phyloP scores from a whole-genome alignment of 768 basidiomycete species.

The Mycena leptocephala region DNA sequence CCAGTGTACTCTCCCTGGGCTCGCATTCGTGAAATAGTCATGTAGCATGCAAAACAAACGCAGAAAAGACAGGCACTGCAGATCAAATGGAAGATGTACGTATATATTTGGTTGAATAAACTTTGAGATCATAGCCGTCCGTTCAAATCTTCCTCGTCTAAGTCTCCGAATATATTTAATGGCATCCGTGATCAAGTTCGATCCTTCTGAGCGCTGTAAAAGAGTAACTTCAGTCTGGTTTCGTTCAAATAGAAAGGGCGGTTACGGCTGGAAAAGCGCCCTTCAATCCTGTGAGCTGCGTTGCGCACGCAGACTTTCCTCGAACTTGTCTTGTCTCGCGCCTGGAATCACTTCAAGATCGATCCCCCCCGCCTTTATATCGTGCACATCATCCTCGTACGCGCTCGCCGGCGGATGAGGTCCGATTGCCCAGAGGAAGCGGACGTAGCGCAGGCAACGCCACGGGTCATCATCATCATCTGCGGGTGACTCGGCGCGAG shows the following conservation, averaged over 20 bases:
- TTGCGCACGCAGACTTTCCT: conserved; percentile 12
- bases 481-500: conserved; percentile 1
- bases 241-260: neutral
- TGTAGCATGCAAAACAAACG: too few relatives aligned
- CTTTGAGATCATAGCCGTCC: neutral
- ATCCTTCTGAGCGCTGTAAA: conserved; percentile 3
- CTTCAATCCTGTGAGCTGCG: neutral
- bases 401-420: neutral
- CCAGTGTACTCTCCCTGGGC: too few relatives aligned
- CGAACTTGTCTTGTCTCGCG: conserved; percentile 1
- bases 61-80: too few relatives aligned
- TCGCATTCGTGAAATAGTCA: too few relatives aligned
- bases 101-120: conserved; percentile 1
- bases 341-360: conserved; percentile 8
- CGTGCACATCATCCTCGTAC: conserved; percentile 10
- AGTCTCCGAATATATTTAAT: neutral
- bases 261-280: neutral
- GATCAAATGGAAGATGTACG: too few relatives aligned
- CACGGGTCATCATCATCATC: neutral
- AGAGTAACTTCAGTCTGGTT: conserved; percentile 5
- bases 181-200: conserved; percentile 2
- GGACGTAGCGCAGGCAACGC: conserved; percentile 11
- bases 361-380: conserved; percentile 10
- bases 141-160: neutral
- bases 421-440: conserved; percentile 1